phyloP scores from a whole-genome alignment of 163 green algal species.

The Coccomyxa subellipsoidea region DNA sequence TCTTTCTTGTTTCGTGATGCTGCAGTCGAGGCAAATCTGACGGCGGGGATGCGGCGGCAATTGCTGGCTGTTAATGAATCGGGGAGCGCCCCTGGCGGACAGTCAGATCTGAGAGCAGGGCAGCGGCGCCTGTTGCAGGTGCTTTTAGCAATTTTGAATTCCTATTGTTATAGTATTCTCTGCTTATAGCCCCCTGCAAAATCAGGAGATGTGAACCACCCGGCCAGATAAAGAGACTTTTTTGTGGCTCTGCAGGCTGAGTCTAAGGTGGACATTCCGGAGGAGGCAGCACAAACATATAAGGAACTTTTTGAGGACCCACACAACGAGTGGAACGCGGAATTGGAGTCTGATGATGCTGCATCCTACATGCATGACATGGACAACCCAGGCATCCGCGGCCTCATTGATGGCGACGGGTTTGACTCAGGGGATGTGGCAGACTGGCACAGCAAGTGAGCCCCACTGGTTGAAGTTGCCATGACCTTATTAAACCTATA shows the following conservation, averaged over 20 bases:
- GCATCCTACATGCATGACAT: not conserved
- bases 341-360: not conserved
- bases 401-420: conserved; percentile 7
- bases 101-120: not conserved
- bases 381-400: not conserved
- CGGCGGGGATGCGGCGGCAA: not conserved
- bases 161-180: too few relatives aligned
- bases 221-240: too few relatives aligned
- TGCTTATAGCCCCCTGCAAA: too few relatives aligned
- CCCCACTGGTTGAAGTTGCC: not conserved
- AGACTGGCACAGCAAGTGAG: conserved; percentile 6
- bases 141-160: too few relatives aligned
- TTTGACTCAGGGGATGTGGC: conserved; percentile 4
- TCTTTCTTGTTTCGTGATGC: too few relatives aligned
- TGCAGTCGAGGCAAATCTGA: not conserved
- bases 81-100: not conserved
- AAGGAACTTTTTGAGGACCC: not conserved
- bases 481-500: too few relatives aligned
- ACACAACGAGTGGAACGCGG: conserved; percentile 1
- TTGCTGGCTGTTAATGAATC: not conserved
- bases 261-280: not conserved
- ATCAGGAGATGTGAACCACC: too few relatives aligned
- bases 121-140: not conserved
- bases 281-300: not conserved
- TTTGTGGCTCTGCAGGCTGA: not conserved